A percentile compares a stretch with the other conserved stretches of the same genome.
Evolutionary conservation across 768 basidiomycete genomes (phyloP).

Genomic region (Panaeolus papilionaceus): DNA sequence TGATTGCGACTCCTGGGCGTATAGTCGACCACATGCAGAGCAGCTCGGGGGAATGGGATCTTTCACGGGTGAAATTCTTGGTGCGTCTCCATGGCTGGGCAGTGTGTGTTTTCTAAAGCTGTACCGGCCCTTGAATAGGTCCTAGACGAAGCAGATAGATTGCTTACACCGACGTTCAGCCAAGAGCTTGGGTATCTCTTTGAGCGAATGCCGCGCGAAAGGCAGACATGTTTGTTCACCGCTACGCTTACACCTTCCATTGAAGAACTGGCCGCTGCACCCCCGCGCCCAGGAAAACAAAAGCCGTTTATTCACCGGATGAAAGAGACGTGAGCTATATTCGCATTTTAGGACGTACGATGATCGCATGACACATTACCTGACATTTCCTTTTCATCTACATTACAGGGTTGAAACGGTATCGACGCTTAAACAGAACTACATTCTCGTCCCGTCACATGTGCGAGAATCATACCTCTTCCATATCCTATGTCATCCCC

Average conservation of each 20-base stretch:
- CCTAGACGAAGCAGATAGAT: conserved; percentile 94
- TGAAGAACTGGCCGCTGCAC: conserved; percentile 72
- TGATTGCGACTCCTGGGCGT: conserved; percentile 95
- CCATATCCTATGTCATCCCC: conserved; percentile 89
- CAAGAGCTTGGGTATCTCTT: conserved; percentile 85
- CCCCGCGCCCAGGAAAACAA: conserved; percentile 83
- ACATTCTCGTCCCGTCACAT: conserved; percentile 93
- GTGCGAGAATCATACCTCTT: conserved; percentile 93
- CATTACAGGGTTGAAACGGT: conserved; percentile 84
- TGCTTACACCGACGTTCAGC: conserved; percentile 89
- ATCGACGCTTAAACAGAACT: conserved; percentile 84
- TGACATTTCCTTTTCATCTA: conserved; percentile 17
- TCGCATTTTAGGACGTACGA: not conserved
- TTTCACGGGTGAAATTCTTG: conserved; percentile 85
- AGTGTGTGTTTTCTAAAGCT: conserved; percentile 11
- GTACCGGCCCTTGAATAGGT: conserved; percentile 54
- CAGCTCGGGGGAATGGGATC: conserved; percentile 79
- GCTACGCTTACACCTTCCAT: conserved; percentile 92
- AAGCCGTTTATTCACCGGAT: conserved; percentile 88
- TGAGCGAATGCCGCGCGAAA: conserved; percentile 72
- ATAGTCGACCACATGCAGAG: conserved; percentile 90
- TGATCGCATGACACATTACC: not conserved
- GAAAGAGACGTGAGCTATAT: conserved; percentile 57
- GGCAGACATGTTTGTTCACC: conserved; percentile 98
- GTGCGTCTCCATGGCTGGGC: conserved; percentile 46